Base-by-base conservation (phyloP, 257 asterid species). In the Jacaranda copaia region DNA sequence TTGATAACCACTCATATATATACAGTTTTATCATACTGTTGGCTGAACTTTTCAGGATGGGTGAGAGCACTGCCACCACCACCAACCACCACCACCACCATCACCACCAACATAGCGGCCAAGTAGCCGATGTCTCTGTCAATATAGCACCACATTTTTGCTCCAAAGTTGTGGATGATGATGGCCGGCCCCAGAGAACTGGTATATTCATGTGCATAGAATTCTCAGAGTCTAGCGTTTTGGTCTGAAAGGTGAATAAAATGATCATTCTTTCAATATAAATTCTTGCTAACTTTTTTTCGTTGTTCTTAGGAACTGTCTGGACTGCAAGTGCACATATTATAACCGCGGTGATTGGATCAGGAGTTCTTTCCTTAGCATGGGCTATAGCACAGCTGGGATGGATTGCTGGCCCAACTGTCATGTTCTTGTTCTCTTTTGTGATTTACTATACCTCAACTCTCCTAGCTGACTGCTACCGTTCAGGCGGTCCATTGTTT, bases 321-420 rank as follows among this genome's bases (percentile, higher is more conserved):
- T 87, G 92, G 89, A 87, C 92, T 8, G 92, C 92, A 0, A 87
- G 92, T 45, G 89, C 92, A 20, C 92, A 87, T 46, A 87, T 87
- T 13, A 87, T 87, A 38, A 87, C 92, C 0, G 92, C 92, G 5
- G 92, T 88, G 82, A 88, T 88, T 5, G 92, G 92, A 4, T 88
- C 92, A 0, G 90, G 92, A 40, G 92, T 88, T n/a, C 83, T 88
- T 8, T 88, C 92, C 43, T 52, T 88, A 38, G 92, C 92, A 3
- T 88, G 92, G 92, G 92, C 92, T 18, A 85, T 84, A 81, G 89
- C 68, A 1, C 92, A 88, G 81, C 77, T 88, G 49, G 92, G 92
- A 48, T 88, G 92, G 92, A 72, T 88, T 49, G 90, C 92, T 7
- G 92, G 92, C 11, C 92, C 92, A 2, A 78, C 90, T 1, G 90